phyloP scores from a whole-genome alignment of 1,284 basidiomycete genomes.

The Boletus hoseneyae region DNA sequence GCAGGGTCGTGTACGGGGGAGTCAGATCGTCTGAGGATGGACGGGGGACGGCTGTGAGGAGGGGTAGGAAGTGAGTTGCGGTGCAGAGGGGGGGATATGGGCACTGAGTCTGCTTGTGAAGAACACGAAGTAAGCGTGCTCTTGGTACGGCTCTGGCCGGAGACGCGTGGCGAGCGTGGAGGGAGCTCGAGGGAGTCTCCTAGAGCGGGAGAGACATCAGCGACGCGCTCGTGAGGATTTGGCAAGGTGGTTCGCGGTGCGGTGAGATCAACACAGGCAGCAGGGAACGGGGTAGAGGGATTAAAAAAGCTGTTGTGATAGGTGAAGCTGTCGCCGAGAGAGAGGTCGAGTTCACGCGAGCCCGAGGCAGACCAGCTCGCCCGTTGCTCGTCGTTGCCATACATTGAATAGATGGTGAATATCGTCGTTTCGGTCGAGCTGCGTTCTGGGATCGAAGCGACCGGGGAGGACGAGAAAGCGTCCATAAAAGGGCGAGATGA shows the following conservation, averaged over 20 bases:
- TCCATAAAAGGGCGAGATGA: constrained; percentile 38
- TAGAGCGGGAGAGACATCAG: constrained; percentile 4
- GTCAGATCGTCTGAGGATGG: constrained; percentile 23
- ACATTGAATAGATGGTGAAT: constrained; percentile 81
- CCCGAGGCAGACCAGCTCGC: constrained; percentile 40
- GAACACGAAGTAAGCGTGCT: constrained; percentile 31
- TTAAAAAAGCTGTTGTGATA: constrained; percentile 27
- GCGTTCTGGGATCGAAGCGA: constrained; percentile 26
- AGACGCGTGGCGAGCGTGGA: constrained; percentile 28
- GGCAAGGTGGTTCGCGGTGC: constrained; percentile 2
- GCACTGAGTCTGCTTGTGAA: constrained; percentile 22
- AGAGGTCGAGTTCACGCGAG: constrained; percentile 32
- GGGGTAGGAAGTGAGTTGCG: constrained; percentile 27
- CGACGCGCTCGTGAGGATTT: constrained; percentile 19
- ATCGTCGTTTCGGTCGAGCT: constrained; percentile 60
- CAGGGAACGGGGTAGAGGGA: constrained; percentile 1
- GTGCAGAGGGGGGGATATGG: constrained; percentile 18
- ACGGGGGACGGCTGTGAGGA: constrained; percentile 34
- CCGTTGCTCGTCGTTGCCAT: constrained; percentile 48
- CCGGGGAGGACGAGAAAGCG: constrained; percentile 30
- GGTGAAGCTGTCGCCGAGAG: constrained; percentile 32
- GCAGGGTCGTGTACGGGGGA: constrained; percentile 22
- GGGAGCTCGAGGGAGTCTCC: constrained; percentile 23
- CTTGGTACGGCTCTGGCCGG: constrained; percentile 15
- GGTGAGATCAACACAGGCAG: constrained; percentile 17